These are phyloP conservation scores for Skeletonema marinoi DNA, from an alignment of 108 stramenopile species.

Conservation along the genomic window DNA sequence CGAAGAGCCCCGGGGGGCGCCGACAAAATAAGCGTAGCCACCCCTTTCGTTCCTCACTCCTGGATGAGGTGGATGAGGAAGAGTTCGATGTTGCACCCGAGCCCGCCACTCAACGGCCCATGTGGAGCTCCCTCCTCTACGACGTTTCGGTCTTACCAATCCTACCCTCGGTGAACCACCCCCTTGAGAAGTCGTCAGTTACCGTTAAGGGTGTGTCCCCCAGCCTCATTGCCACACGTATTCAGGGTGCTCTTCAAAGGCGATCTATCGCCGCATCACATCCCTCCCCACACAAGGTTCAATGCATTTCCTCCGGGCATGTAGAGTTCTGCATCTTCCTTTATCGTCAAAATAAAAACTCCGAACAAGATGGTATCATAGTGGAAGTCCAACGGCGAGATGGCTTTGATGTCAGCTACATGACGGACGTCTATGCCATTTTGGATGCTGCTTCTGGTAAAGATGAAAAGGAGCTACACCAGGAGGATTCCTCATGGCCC, in stretches of 20 bases:
- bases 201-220: constrained; percentile 51
- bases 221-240: constrained; percentile 44
- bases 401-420: constrained; percentile 53
- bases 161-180: constrained; percentile 58
- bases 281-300: constrained; percentile 58
- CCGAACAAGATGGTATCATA: constrained; percentile 60
- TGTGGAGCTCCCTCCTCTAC: neutral
- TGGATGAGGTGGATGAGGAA: neutral
- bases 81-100: neutral
- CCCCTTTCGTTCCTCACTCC: neutral
- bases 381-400: constrained; percentile 79
- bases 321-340: constrained; percentile 76
- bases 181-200: constrained; percentile 61
- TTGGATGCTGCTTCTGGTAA: constrained; percentile 67
- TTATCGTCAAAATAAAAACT: constrained; percentile 51
- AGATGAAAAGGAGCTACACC: neutral
- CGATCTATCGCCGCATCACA: constrained; percentile 70
- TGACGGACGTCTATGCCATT: constrained; percentile 61
- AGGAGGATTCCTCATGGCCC: neutral
- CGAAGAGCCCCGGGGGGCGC: neutral
- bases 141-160: constrained; percentile 25
- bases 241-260: constrained; percentile 55
- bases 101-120: neutral
- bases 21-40: neutral
- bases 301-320: constrained; percentile 53